phyloP scores from a whole-genome alignment of 208 protist species.

The Crithidia fasciculata region DNA sequence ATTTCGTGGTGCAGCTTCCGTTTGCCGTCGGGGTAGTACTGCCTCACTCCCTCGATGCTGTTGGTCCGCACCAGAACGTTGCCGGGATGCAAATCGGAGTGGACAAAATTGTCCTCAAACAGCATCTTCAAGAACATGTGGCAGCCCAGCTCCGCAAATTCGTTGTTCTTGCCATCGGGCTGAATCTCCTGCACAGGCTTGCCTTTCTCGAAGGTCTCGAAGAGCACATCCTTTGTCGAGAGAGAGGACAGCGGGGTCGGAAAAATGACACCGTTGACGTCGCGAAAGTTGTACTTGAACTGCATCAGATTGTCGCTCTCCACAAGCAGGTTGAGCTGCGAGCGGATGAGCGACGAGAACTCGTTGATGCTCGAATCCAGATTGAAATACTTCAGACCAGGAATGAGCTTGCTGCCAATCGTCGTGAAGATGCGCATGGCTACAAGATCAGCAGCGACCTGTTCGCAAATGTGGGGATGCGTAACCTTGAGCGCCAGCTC shows the following conservation, averaged over 20 bases:
- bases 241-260: constrained; percentile 76
- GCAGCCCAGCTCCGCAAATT: constrained; percentile 82
- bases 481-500: constrained; percentile 92
- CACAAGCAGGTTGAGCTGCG: constrained; percentile 86
- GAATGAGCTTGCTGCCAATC: constrained; percentile 55
- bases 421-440: constrained; percentile 71
- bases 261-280: constrained; percentile 79
- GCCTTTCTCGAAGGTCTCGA: constrained; percentile 92
- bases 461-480: constrained; percentile 82
- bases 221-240: constrained; percentile 65
- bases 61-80: constrained; percentile 87
- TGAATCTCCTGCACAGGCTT: constrained; percentile 66
- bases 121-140: constrained; percentile 96
- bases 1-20: constrained; percentile 63
- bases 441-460: constrained; percentile 73
- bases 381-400: constrained; percentile 68
- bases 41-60: constrained; percentile 24
- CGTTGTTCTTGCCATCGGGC: constrained; percentile 49
- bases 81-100: constrained; percentile 94
- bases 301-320: constrained; percentile 89
- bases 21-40: constrained; percentile 76
- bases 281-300: constrained; percentile 87
- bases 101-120: constrained; percentile 95
- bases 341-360: constrained; percentile 80
- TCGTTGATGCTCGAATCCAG: constrained; percentile 67